Percentiles rank a stretch among this genome's conserved stretches.
phyloP scores from a whole-genome alignment of 805 yeast species.

The Nakazawaea siamensis region DNA sequence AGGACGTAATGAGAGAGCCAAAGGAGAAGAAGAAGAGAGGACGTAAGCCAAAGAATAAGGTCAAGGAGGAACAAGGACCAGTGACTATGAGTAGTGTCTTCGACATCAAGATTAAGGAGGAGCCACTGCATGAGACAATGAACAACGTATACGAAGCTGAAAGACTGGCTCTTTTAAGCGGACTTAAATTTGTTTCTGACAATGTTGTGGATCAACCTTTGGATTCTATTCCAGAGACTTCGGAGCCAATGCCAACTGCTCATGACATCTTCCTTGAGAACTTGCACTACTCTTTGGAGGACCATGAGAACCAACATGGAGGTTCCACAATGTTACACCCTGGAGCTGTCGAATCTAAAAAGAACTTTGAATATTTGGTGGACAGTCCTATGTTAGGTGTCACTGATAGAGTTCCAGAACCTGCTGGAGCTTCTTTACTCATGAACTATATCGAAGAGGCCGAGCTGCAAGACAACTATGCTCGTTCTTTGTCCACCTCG shows the following conservation, averaged over 20 bases:
- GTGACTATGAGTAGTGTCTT: too few species aligned
- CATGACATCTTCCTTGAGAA: not conserved
- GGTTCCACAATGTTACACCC: not conserved
- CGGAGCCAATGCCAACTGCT: not conserved
- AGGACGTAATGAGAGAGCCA: not conserved
- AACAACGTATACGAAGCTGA: too few species aligned
- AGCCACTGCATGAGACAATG: too few species aligned
- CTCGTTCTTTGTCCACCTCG: not conserved
- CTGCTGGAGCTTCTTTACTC: too few species aligned
- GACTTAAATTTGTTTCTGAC: too few species aligned
- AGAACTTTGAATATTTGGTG: conserved; percentile 5
- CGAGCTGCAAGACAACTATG: not conserved
- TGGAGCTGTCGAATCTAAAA: not conserved
- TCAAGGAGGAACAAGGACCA: not conserved
- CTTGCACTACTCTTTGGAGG: conserved; percentile 9
- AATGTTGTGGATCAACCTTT: too few species aligned
- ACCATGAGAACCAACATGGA: not conserved
- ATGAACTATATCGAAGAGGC: too few species aligned
- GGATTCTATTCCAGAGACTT: too few species aligned
- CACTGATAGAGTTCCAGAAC: not conserved
- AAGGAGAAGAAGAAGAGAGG: conserved; percentile 7
- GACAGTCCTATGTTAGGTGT: conserved; percentile 6
- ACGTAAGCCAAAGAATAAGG: conserved; percentile 3
- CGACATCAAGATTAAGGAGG: too few species aligned
- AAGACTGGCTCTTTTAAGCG: too few species aligned